phyloP scores from a whole-genome alignment of 192 early-diverging fungal genomes.

The Gryganskiella cystojenkinii region DNA sequence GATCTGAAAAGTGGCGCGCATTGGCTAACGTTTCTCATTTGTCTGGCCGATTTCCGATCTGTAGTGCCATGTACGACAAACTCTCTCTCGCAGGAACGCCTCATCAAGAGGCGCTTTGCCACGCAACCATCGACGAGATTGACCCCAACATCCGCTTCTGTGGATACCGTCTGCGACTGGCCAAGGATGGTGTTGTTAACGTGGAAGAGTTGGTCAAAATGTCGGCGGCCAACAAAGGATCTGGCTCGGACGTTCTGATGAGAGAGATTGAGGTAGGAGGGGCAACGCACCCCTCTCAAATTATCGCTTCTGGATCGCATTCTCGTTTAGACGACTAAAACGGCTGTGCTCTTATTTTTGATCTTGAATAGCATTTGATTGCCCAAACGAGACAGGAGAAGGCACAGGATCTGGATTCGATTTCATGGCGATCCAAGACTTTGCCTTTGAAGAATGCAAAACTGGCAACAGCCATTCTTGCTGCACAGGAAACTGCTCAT shows the following conservation, averaged over 20 bases:
- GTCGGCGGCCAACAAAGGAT: conserved; percentile 53
- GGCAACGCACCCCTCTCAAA: background rate
- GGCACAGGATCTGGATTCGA: conserved; percentile 51
- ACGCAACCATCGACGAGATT: conserved; percentile 76
- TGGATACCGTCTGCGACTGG: conserved; percentile 72
- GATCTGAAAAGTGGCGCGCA: background rate
- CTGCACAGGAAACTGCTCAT: conserved; percentile 57
- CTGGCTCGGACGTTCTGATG: conserved; percentile 61
- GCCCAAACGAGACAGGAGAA: conserved; percentile 54
- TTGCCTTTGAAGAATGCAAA: conserved; percentile 56
- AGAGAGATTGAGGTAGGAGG: conserved; percentile 55
- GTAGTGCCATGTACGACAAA: conserved; percentile 77
- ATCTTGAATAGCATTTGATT: conserved; percentile 42
- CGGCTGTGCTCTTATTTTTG: background rate
- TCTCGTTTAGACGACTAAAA: no score
- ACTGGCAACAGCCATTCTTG: conserved; percentile 59
- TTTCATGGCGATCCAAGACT: conserved; percentile 60
- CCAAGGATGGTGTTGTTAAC: conserved; percentile 48
- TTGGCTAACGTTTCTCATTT: no score
- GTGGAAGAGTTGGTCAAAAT: conserved; percentile 61
- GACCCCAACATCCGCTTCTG: conserved; percentile 87
- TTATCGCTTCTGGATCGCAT: background rate
- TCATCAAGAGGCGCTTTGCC: conserved; percentile 71
- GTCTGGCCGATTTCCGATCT: no score
- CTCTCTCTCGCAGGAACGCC: conserved; percentile 64